Evolutionary conservation across 2,329 filamentous ascomycete genomes (phyloP).

Genomic region (Coniella vitis): DNA sequence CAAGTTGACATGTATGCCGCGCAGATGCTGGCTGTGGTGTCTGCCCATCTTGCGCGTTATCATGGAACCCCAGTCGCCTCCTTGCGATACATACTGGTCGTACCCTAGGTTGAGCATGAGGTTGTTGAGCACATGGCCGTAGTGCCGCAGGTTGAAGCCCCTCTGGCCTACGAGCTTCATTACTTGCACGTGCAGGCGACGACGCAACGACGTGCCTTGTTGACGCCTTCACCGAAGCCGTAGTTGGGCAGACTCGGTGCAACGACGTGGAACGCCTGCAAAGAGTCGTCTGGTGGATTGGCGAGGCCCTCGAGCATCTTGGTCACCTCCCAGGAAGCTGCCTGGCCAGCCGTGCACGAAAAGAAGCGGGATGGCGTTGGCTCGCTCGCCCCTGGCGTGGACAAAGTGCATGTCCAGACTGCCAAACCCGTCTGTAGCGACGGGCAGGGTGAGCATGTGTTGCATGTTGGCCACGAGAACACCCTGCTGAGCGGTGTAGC

Average conservation of each 20-base stretch:
- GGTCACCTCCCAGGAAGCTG: conserved; percentile 30
- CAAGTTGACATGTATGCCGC: conserved; percentile 56
- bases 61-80: conserved; percentile 64
- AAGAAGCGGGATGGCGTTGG: conserved; percentile 32
- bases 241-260: conserved; percentile 37
- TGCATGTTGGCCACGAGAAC: neutral
- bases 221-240: conserved; percentile 29
- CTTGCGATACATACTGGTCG: conserved; percentile 41
- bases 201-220: neutral
- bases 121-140: conserved; percentile 26
- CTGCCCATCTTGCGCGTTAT: conserved; percentile 57
- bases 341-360: conserved; percentile 39
- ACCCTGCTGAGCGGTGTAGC: conserved; percentile 1
- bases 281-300: conserved; percentile 17
- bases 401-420: conserved; percentile 57
- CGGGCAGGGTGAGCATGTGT: conserved; percentile 1
- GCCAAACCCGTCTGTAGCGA: conserved; percentile 44
- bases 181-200: neutral
- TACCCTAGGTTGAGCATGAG: conserved; percentile 36
- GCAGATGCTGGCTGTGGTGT: conserved; percentile 49
- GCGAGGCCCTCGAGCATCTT: conserved; percentile 28
- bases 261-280: conserved; percentile 38
- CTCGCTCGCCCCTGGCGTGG: conserved; percentile 35
- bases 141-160: conserved; percentile 26
- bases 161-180: conserved; percentile 17